Evolutionary conservation across 2,329 filamentous ascomycete species (phyloP).

Genomic region (Neoarthrinium moseri): DNA sequence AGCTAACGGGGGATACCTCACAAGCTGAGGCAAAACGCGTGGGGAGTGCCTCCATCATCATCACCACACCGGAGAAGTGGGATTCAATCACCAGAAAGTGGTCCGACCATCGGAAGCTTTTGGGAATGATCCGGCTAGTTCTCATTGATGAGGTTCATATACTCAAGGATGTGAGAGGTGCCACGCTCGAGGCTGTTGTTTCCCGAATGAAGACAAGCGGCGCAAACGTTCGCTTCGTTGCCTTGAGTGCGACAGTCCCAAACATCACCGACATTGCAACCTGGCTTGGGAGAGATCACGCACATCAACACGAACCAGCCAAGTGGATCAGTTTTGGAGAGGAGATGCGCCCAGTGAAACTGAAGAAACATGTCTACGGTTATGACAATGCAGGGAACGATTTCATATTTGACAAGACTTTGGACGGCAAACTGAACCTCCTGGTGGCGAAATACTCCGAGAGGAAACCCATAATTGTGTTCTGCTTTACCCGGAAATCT

Average conservation of each 20-base stretch:
- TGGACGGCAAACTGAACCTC: slow-evolving; percentile 64
- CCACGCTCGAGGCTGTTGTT: slow-evolving; percentile 79
- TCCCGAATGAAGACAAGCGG: slow-evolving; percentile 84
- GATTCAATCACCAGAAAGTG: slow-evolving; percentile 86
- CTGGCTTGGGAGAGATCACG: slow-evolving; percentile 71
- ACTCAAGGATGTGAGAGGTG: slow-evolving; percentile 74
- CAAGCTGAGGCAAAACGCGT: slow-evolving; percentile 64
- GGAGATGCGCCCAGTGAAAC: slow-evolving; percentile 74
- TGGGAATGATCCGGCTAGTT: slow-evolving; percentile 75
- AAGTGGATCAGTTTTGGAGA: slow-evolving; percentile 71
- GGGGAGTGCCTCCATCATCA: slow-evolving; percentile 74
- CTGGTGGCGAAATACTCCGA: slow-evolving; percentile 66
- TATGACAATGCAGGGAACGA: slow-evolving; percentile 66
- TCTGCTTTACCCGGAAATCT: slow-evolving; percentile 76
- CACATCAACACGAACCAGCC: slow-evolving; percentile 61
- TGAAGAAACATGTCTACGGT: slow-evolving; percentile 76
- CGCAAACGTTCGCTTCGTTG: slow-evolving; percentile 74
- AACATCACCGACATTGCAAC: slow-evolving; percentile 77
- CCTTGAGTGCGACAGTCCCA: slow-evolving; percentile 79
- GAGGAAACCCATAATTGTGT: slow-evolving; percentile 77
- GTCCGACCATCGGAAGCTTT: slow-evolving; percentile 74
- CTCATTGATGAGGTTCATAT: slow-evolving; percentile 89
- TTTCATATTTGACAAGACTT: slow-evolving; percentile 71
- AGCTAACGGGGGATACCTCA: slow-evolving; percentile 81
- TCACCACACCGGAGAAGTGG: slow-evolving; percentile 91